phyloP scores from a whole-genome alignment of 2,329 filamentous ascomycete genomes.

The Neofusicoccum ribis region DNA sequence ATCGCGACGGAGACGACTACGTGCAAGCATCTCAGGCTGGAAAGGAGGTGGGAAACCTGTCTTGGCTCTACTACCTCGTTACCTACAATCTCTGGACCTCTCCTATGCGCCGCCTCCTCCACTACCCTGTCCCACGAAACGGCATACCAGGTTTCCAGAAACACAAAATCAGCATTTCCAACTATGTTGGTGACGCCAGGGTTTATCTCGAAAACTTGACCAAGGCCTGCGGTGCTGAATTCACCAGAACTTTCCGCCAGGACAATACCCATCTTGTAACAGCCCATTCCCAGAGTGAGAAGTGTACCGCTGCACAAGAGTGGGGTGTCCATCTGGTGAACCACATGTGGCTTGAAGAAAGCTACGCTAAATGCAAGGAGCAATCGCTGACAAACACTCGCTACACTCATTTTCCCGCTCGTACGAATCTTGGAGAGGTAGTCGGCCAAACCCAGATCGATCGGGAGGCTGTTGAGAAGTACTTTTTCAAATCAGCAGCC shows the following conservation, averaged over 20 bases:
- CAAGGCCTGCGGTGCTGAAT: conserved; percentile 78
- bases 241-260: conserved; percentile 91
- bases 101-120: conserved; percentile 76
- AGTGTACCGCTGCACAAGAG: conserved; percentile 86
- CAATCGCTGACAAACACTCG: conserved; percentile 70
- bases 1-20: conserved; percentile 79
- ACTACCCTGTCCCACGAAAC: conserved; percentile 79
- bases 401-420: conserved; percentile 82
- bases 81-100: conserved; percentile 87
- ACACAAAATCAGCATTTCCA: conserved; percentile 84
- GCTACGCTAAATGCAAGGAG: conserved; percentile 83
- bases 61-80: conserved; percentile 93
- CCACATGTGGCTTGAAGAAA: conserved; percentile 96
- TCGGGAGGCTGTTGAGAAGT: conserved; percentile 68
- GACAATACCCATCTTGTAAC: conserved; percentile 97
- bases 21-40: conserved; percentile 70
- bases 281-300: conserved; percentile 85
- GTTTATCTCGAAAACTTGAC: conserved; percentile 93
- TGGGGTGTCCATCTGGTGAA: conserved; percentile 92
- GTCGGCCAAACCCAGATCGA: conserved; percentile 88
- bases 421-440: conserved; percentile 90
- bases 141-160: conserved; percentile 78
- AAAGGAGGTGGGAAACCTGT: conserved; percentile 86
- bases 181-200: conserved; percentile 92
- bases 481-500: conserved; percentile 43